Evolutionary conservation across 352 stramenopile species (phyloP).

Genomic region (Phytophthora ohioensis): DNA sequence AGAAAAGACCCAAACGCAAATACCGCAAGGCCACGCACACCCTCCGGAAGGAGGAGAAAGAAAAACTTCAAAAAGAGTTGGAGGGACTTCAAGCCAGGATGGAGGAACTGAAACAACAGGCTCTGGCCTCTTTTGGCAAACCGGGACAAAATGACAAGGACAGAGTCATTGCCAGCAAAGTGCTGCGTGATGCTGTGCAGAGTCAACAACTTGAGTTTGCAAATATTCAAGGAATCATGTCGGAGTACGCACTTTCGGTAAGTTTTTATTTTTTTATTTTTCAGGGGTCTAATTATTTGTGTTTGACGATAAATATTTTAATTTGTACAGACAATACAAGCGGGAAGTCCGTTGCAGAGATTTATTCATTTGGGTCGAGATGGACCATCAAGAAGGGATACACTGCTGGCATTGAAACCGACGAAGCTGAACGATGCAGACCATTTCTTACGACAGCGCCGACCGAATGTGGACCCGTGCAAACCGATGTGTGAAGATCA

Average conservation of each 20-base stretch:
- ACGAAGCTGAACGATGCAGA: constrained; percentile 42
- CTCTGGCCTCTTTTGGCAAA: constrained; percentile 28
- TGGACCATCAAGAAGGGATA: constrained; percentile 18
- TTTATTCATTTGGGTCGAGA: constrained; percentile 38
- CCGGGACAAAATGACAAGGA: constrained; percentile 37
- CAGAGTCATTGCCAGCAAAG: constrained; percentile 39
- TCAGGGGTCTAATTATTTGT: not conserved
- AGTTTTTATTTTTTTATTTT: constrained; percentile 9
- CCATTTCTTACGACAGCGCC: constrained; percentile 40
- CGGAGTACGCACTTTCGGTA: constrained; percentile 50
- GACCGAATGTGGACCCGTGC: constrained; percentile 40
- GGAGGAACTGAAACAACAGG: constrained; percentile 39
- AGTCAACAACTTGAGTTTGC: constrained; percentile 47
- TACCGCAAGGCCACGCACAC: constrained; percentile 51
- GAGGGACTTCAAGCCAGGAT: constrained; percentile 28
- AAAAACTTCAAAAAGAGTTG: constrained; percentile 37
- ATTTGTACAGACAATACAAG: constrained; percentile 41
- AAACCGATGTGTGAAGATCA: constrained; percentile 44
- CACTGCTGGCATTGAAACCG: constrained; percentile 31
- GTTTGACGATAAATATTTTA: not conserved
- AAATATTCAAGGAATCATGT: constrained; percentile 53
- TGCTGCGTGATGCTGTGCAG: constrained; percentile 47
- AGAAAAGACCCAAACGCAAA: constrained; percentile 31
- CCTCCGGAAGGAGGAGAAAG: constrained; percentile 50
- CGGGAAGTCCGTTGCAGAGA: constrained; percentile 43